These are phyloP conservation scores for Euphorbia celastroides DNA, from an alignment of 441 rosid genomes.

Conservation along the genomic window DNA sequence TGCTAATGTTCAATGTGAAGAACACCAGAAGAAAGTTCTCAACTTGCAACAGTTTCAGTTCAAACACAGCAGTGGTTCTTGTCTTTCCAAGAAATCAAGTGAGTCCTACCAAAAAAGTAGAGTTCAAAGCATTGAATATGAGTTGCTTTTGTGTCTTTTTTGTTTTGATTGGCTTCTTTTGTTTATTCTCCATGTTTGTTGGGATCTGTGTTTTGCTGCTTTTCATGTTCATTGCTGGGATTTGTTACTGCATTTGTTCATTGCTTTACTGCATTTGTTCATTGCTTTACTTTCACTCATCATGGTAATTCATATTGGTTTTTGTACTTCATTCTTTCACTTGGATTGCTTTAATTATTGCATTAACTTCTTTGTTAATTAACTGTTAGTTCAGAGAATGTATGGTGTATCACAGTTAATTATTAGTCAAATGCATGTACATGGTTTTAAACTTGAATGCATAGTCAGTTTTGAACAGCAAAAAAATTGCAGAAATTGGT, in stretches of 20 bases:
- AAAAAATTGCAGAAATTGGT: too few species aligned
- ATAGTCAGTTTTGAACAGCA: too few species aligned
- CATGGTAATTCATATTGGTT: not conserved
- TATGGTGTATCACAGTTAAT: not conserved
- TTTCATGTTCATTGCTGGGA: conserved; percentile 1
- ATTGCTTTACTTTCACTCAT: conserved; percentile 12
- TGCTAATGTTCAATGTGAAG: conserved; percentile 25
- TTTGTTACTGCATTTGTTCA: conserved; percentile 16
- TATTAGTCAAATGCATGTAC: too few species aligned
- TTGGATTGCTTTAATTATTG: not conserved
- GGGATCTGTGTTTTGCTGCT: conserved; percentile 32
- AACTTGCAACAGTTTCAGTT: conserved; percentile 34
- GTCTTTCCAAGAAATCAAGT: conserved; percentile 61
- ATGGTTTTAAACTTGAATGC: too few species aligned
- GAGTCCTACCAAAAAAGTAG: conserved; percentile 16
- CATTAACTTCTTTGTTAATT: not conserved
- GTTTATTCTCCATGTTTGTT: conserved; percentile 22
- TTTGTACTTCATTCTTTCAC: not conserved
- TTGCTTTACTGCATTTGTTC: too few species aligned
- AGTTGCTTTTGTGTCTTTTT: not conserved
- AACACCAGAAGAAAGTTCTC: conserved; percentile 39
- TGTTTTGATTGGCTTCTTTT: conserved; percentile 16
- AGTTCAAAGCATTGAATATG: not conserved
- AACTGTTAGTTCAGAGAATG: not conserved
- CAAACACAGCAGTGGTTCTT: conserved; percentile 26